These are phyloP conservation scores for Asclepias syriaca DNA, from an alignment of 257 asterid species.

Conservation along the genomic window DNA sequence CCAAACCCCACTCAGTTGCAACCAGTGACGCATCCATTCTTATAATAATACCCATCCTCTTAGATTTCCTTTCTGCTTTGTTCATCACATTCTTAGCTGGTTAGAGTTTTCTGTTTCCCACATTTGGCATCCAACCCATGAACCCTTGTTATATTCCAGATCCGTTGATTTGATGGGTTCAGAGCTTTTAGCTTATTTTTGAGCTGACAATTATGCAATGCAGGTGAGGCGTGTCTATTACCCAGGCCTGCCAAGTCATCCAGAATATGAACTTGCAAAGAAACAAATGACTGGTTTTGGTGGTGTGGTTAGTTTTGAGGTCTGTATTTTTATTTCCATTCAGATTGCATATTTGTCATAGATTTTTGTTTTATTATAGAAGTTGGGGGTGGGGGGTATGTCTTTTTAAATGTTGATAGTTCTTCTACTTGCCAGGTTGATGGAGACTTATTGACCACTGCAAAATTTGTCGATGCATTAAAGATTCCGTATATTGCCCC, in stretches of 20 bases:
- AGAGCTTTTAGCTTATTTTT: neutral
- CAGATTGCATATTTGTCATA: neutral
- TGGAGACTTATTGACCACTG: conserved; percentile 67
- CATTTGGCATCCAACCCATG: neutral
- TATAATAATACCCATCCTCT: neutral
- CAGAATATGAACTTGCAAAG: conserved; percentile 76
- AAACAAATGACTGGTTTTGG: conserved; percentile 93
- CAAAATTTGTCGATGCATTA: conserved; percentile 71
- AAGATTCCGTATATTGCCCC: conserved; percentile 88
- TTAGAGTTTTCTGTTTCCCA: neutral
- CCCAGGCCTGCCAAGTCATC: conserved; percentile 90
- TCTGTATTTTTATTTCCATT: conserved; percentile 24
- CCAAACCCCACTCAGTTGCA: neutral
- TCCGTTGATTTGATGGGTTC: neutral
- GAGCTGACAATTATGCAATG: conserved; percentile 15
- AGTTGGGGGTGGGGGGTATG: neutral
- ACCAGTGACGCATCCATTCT: neutral
- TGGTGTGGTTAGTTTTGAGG: conserved; percentile 97
- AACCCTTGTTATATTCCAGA: neutral
- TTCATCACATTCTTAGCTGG: neutral
- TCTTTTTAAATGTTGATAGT: conserved; percentile 14
- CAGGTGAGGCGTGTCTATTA: conserved; percentile 84
- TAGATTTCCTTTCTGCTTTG: neutral
- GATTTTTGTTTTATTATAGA: neutral
- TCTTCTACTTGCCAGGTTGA: conserved; percentile 44